A percentile compares a stretch with the other conserved stretches of the same genome.
These are phyloP conservation scores for Exophiala xenobiotica DNA, from an alignment of 2,329 filamentous ascomycete genomes.

Conservation along the genomic window DNA sequence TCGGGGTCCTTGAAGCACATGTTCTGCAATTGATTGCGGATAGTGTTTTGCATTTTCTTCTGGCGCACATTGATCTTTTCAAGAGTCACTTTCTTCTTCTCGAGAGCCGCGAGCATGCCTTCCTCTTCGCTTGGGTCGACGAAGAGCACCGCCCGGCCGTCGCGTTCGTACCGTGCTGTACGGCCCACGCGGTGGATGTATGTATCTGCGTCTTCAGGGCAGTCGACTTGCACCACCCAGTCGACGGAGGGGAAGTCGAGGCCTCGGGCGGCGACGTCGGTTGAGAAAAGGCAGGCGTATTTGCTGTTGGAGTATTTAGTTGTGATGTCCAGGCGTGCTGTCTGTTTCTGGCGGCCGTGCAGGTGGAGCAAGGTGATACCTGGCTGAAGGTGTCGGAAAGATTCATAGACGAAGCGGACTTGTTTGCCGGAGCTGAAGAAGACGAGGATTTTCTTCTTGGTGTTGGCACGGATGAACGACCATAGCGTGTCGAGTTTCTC, in stretches of 20 bases:
- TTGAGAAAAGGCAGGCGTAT: slow-evolving; percentile 86
- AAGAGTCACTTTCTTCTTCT: slow-evolving; percentile 86
- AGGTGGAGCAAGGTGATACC: slow-evolving; percentile 91
- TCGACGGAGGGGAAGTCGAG: slow-evolving; percentile 96
- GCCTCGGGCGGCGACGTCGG: slow-evolving; percentile 89
- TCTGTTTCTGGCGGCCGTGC: slow-evolving; percentile 90
- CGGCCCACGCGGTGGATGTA: slow-evolving; percentile 96
- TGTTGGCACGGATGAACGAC: slow-evolving; percentile 85
- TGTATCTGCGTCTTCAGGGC: slow-evolving; percentile 92
- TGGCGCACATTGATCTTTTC: slow-evolving; percentile 81
- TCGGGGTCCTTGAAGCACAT: slow-evolving; percentile 96
- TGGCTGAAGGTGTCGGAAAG: slow-evolving; percentile 87
- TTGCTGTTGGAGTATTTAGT: slow-evolving; percentile 77
- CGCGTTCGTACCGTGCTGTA: slow-evolving; percentile 87
- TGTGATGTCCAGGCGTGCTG: slow-evolving; percentile 83
- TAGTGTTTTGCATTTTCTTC: slow-evolving; percentile 78
- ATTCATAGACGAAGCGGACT: slow-evolving; percentile 92
- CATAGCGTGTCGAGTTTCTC: slow-evolving; percentile 91
- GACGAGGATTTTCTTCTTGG: slow-evolving; percentile 92
- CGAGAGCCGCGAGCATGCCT: slow-evolving; percentile 82
- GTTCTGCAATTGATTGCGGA: slow-evolving; percentile 81
- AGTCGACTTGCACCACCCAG: slow-evolving; percentile 98
- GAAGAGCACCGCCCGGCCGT: slow-evolving; percentile 85
- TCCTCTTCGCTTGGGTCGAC: slow-evolving; percentile 88
- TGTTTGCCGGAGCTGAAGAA: slow-evolving; percentile 96